phyloP scores from a whole-genome alignment of 371 early-diverging fungal species.

The Mortierella sp. region DNA sequence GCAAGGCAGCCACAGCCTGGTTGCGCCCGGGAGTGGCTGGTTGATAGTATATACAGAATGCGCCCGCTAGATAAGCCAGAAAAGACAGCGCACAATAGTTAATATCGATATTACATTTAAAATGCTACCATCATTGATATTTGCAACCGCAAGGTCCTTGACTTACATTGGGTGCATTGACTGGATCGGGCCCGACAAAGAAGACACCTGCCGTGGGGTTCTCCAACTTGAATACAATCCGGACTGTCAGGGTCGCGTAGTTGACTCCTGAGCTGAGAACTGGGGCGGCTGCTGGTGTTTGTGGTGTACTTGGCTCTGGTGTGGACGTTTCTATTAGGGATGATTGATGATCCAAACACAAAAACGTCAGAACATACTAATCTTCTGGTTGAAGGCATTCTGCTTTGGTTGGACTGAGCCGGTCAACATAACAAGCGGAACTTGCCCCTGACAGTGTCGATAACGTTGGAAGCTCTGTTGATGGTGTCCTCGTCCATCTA shows the following conservation, averaged over 20 bases:
- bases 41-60: conserved; percentile 86
- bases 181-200: conserved; percentile 71
- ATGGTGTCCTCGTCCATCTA: conserved; percentile 34
- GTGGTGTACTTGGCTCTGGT: conserved; percentile 51
- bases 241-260: conserved; percentile 62
- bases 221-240: conserved; percentile 66
- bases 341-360: neutral
- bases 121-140: neutral
- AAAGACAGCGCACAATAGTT: neutral
- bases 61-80: conserved; percentile 59
- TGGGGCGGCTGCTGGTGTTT: conserved; percentile 38
- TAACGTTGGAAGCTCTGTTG: conserved; percentile 33
- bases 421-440: neutral
- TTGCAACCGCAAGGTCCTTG: neutral
- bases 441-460: conserved; percentile 36
- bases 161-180: conserved; percentile 70
- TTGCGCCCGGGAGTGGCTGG: conserved; percentile 79
- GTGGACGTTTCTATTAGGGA: conserved; percentile 25
- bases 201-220: conserved; percentile 68
- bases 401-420: neutral
- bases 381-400: neutral
- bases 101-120: neutral
- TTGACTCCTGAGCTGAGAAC: conserved; percentile 32
- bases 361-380: neutral
- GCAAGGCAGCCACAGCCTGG: conserved; percentile 93